phyloP scores from a whole-genome alignment of 352 stramenopile genomes.

The Globisporangium camurandrum region DNA sequence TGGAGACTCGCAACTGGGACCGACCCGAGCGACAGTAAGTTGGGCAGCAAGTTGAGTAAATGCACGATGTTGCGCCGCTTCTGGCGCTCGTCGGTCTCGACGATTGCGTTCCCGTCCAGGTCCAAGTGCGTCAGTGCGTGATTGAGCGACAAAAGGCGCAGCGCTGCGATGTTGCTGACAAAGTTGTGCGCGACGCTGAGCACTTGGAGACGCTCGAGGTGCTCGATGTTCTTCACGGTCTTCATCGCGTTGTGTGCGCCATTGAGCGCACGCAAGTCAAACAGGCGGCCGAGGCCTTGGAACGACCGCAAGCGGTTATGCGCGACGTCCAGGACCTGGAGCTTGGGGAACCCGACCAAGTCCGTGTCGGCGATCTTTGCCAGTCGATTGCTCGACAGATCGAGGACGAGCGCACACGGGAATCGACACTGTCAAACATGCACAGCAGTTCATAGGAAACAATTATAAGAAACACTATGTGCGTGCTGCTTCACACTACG shows the following conservation, averaged over 20 bases:
- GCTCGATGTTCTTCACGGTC: slow-evolving; percentile 68
- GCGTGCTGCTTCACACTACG: not conserved
- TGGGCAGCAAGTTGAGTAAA: slow-evolving; percentile 71
- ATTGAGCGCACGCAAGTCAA: slow-evolving; percentile 55
- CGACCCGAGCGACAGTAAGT: slow-evolving; percentile 48
- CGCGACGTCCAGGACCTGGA: slow-evolving; percentile 57
- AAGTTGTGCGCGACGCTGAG: slow-evolving; percentile 44
- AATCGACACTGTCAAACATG: slow-evolving; percentile 45
- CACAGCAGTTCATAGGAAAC: not conserved
- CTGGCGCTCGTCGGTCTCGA: slow-evolving; percentile 57
- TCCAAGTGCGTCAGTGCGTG: slow-evolving; percentile 59
- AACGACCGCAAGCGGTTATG: slow-evolving; percentile 55
- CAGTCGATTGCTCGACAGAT: slow-evolving; percentile 62
- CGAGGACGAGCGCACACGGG: slow-evolving; percentile 35
- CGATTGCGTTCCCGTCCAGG: slow-evolving; percentile 66
- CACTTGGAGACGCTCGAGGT: slow-evolving; percentile 50
- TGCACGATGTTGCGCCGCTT: slow-evolving; percentile 65
- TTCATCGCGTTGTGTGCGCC: slow-evolving; percentile 49
- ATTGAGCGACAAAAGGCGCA: slow-evolving; percentile 69
- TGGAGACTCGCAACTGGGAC: slow-evolving; percentile 36
- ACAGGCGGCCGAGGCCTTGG: slow-evolving; percentile 38
- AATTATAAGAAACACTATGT: not conserved
- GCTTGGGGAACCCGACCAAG: slow-evolving; percentile 42
- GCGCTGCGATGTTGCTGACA: slow-evolving; percentile 34
- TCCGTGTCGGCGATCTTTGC: slow-evolving; percentile 42